Conservation (phyloP, 768 basidiomycete genomes). For the Naganishia vaughanmartiniae region DNA sequence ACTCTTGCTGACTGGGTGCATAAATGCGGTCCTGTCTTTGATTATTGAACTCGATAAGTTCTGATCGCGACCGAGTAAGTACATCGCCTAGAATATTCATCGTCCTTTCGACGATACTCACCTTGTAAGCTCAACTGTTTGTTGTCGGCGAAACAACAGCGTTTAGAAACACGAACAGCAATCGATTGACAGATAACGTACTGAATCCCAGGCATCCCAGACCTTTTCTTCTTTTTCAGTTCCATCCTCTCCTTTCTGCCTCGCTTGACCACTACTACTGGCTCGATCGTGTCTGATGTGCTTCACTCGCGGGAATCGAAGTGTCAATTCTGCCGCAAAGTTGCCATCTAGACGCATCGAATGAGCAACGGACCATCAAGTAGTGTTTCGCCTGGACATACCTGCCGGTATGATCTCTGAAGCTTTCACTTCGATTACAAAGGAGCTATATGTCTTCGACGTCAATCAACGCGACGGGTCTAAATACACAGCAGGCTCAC, state of each 20-base stretch:
- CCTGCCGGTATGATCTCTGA: slow-evolving; percentile 81
- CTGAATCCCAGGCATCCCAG: slow-evolving; percentile 53
- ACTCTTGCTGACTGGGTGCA: slow-evolving; percentile 22
- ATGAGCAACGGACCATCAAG: background rate
- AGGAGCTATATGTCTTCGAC: slow-evolving; percentile 63
- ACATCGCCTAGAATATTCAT: background rate
- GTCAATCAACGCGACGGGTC: background rate
- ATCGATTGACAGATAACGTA: slow-evolving; percentile 27
- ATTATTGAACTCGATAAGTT: slow-evolving; percentile 27
- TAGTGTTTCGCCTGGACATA: slow-evolving; percentile 42
- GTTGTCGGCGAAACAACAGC: background rate
- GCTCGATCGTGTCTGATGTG: slow-evolving; percentile 33
- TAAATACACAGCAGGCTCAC: slow-evolving; percentile 55
- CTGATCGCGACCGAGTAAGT: slow-evolving; percentile 1
- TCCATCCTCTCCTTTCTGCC: slow-evolving; percentile 68
- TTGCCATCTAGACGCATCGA: slow-evolving; percentile 59
- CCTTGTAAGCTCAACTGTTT: slow-evolving; percentile 12
- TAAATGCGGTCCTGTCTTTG: slow-evolving; percentile 27
- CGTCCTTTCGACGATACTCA: background rate
- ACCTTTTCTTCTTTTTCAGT: slow-evolving; percentile 56
- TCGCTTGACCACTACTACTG: background rate
- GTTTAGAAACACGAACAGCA: background rate
- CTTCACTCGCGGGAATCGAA: slow-evolving; percentile 89
- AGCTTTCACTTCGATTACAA: slow-evolving; percentile 88
- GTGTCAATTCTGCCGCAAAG: slow-evolving; percentile 79